These are phyloP conservation scores for Tolypocladium capitatum DNA, from an alignment of 2,329 filamentous ascomycete genomes.

Conservation along the genomic window DNA sequence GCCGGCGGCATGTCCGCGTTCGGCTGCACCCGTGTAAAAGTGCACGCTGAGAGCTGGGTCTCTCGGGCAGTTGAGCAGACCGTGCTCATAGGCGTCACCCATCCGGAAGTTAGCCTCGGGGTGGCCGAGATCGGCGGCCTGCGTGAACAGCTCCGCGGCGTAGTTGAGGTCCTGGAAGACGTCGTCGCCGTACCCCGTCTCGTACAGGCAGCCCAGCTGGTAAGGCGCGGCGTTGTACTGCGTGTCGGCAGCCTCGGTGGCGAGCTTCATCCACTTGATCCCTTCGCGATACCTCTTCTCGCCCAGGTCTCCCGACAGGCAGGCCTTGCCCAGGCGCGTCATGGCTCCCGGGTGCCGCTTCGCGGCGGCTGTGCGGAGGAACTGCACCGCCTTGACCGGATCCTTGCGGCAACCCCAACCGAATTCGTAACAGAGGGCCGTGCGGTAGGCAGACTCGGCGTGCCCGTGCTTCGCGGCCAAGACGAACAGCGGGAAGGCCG, in stretches of 20 bases:
- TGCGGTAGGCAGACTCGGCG: slow-evolving; percentile 87
- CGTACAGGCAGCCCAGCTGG: slow-evolving; percentile 77
- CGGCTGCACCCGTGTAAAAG: slow-evolving; percentile 89
- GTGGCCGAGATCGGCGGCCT: slow-evolving; percentile 85
- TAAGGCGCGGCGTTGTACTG: slow-evolving; percentile 93
- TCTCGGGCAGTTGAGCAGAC: slow-evolving; percentile 70
- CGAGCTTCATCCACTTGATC: slow-evolving; percentile 91
- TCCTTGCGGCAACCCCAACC: slow-evolving; percentile 92
- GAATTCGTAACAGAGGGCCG: slow-evolving; percentile 92
- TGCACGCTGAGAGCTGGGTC: slow-evolving; percentile 92
- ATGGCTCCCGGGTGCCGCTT: slow-evolving; percentile 95
- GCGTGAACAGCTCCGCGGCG: slow-evolving; percentile 85
- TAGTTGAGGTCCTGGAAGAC: slow-evolving; percentile 85
- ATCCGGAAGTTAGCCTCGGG: slow-evolving; percentile 74
- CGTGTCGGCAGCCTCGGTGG: slow-evolving; percentile 72
- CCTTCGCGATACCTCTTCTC: slow-evolving; percentile 80
- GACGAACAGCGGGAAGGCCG: slow-evolving; percentile 84
- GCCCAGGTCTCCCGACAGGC: slow-evolving; percentile 78
- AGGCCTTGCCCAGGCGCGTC: slow-evolving; percentile 81
- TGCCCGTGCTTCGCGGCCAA: slow-evolving; percentile 94
- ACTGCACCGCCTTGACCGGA: slow-evolving; percentile 83
- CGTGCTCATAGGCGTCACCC: slow-evolving; percentile 96
- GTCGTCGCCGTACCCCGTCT: slow-evolving; percentile 87
- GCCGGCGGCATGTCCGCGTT: slow-evolving; percentile 66
- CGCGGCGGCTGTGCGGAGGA: slow-evolving; percentile 76